phyloP scores from a whole-genome alignment of 1,284 basidiomycete genomes.

The Puccinia hordei region DNA sequence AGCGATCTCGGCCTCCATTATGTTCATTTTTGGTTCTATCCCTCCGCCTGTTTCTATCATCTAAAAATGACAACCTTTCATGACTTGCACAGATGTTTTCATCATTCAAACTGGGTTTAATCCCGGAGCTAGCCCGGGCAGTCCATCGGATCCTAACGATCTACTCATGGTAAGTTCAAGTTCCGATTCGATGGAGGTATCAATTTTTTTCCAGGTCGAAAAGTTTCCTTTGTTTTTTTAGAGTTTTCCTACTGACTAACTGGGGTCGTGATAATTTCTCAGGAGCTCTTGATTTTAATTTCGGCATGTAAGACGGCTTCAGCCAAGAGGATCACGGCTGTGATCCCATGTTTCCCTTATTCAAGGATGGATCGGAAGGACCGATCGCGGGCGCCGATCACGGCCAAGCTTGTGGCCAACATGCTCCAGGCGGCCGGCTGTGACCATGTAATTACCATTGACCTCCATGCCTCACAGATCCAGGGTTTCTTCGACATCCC shows the following conservation, averaged over 20 bases:
- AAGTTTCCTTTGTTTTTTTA: not conserved
- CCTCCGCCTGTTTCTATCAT: too few relatives aligned
- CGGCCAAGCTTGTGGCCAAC: conserved; percentile 96
- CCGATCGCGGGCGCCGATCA: conserved; percentile 92
- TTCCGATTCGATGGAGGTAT: not conserved
- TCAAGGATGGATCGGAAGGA: conserved; percentile 94
- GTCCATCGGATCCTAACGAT: conserved; percentile 57
- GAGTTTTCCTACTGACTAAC: not conserved
- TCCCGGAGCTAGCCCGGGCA: conserved; percentile 54
- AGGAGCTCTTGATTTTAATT: conserved; percentile 64
- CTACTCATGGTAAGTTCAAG: conserved; percentile 67
- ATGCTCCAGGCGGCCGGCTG: conserved; percentile 95
- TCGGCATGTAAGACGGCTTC: conserved; percentile 96
- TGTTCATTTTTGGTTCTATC: too few relatives aligned
- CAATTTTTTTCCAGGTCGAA: not conserved
- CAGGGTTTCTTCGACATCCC: conserved; percentile 99
- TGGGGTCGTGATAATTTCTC: not conserved
- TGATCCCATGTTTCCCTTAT: conserved; percentile 97
- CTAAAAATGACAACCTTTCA: not conserved
- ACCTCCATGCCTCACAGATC: conserved; percentile 96
- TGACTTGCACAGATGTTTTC: conserved; percentile 71
- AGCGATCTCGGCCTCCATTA: too few relatives aligned
- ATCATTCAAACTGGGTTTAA: conserved; percentile 72
- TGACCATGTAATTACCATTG: conserved; percentile 99
- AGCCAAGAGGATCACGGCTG: conserved; percentile 92